Evolutionary conservation across 73 alveolate species (phyloP), one percentile per base, ranked within the genome.

Genomic region (Breviolum minutum): DNA sequence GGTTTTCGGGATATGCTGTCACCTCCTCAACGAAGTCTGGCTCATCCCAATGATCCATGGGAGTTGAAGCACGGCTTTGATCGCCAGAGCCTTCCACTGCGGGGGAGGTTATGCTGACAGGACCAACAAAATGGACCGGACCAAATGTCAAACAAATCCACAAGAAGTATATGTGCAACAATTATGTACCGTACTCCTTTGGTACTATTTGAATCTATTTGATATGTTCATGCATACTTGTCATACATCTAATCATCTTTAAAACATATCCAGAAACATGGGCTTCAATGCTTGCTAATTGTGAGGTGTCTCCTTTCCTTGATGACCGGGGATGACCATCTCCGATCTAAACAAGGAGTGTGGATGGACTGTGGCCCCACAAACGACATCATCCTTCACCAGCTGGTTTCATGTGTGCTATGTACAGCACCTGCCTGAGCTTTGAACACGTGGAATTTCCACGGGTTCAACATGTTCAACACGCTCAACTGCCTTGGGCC

Each of bases 1-100:
- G 90, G 69, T 81, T 81, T 71, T 83, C 92, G 20, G 92, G 92
- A 26, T 83, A 83, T 22, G 92, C 92, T 20, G 92, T 83, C 76
- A 83, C 92, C 61, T 83, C 92, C 76, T 83, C 92, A 3, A 83
- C 92, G 60, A 83, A 83, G 70, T 81, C 71, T 54, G 92, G 92
- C 22, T 83, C 92, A 61, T 83, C 92, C 92, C 92, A 83, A 20
- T 83, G 92, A 22, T 83, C 92, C 9, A 30, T 40, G 2, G 92
- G 92, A 54, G 92, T 83, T 83, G 92, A 83, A 24, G 92, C 92
- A 1, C 92, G 60, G 26, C 92, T 83, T n/a, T 54, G 54, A 22
- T 54, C 92, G 26, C 74, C 74, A 66, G 24, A n/a, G n/a, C 88
- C 88, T 17, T 66, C 54, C 68, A 27, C 68, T 80, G 66, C 30